These are phyloP conservation scores for Cordyceps fumosorosea DNA, from an alignment of 2,329 filamentous ascomycete species.

Conservation along the genomic window DNA sequence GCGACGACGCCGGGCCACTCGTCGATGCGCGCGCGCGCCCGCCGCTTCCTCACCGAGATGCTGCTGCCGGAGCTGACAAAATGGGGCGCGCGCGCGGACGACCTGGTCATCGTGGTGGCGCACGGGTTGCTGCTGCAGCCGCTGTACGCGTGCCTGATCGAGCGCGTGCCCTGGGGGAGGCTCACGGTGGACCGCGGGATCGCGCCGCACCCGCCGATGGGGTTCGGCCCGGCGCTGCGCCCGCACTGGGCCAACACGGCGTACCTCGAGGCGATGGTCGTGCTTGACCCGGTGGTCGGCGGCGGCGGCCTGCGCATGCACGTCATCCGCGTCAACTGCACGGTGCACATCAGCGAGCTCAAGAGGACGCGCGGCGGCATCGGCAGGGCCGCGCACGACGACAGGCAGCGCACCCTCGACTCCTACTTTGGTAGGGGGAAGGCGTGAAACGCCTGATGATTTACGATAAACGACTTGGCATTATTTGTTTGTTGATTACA, in stretches of 20 bases:
- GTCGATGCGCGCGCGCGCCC: slow-evolving; percentile 57
- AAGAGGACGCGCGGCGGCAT: slow-evolving; percentile 79
- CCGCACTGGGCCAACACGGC: slow-evolving; percentile 49
- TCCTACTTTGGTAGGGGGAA: slow-evolving; percentile 54
- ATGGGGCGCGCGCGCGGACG: slow-evolving; percentile 24
- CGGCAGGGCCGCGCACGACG: slow-evolving; percentile 69
- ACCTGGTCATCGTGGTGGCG: slow-evolving; percentile 61
- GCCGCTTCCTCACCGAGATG: slow-evolving; percentile 59
- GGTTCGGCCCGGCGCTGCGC: slow-evolving; percentile 16
- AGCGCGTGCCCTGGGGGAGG: slow-evolving; percentile 35
- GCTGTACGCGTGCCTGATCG: slow-evolving; percentile 52
- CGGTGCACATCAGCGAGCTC: slow-evolving; percentile 64
- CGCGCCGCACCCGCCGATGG: not conserved
- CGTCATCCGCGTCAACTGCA: slow-evolving; percentile 60
- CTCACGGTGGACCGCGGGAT: not conserved
- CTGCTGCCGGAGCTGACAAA: slow-evolving; percentile 37
- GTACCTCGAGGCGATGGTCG: slow-evolving; percentile 32
- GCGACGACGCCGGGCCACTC: too few species aligned
- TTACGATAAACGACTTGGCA: not conserved
- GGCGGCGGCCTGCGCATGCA: slow-evolving; percentile 19
- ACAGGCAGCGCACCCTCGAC: slow-evolving; percentile 67
- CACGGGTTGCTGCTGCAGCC: slow-evolving; percentile 75
- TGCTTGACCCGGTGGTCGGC: not conserved
- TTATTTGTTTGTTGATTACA: not conserved
- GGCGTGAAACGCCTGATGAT: slow-evolving; percentile 18